Conservation (phyloP, 1,139 yeast genomes). For the Torulaspora globosa region DNA sequence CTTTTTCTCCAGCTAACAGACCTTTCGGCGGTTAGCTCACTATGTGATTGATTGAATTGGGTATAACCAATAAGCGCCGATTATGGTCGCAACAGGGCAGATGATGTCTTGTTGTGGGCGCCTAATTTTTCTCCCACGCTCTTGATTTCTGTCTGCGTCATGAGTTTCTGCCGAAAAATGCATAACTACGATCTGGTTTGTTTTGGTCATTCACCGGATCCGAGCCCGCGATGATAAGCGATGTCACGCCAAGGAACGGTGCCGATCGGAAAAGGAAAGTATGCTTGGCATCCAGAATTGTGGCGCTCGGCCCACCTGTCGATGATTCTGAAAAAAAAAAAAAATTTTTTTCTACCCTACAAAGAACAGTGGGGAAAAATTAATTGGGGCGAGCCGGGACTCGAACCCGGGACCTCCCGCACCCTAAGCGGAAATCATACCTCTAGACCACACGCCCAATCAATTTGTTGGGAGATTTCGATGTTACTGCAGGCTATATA, state of each 20-base stretch:
- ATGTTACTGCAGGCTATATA: too few relatives aligned
- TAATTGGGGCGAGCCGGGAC: conserved; percentile 39
- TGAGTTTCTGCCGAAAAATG: background rate
- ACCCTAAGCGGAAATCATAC: conserved; percentile 41
- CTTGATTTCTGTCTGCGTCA: background rate
- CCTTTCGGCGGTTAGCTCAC: too few relatives aligned
- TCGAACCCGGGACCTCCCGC: conserved; percentile 43
- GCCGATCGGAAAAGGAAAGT: background rate
- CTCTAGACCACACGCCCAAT: conserved; percentile 40
- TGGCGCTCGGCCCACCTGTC: too few relatives aligned
- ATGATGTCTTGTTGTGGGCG: background rate
- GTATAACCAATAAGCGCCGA: too few relatives aligned
- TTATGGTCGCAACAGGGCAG: background rate
- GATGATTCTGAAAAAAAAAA: conserved; percentile 3
- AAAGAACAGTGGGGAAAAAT: conserved; percentile 2
- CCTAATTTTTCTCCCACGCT: background rate
- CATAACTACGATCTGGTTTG: background rate
- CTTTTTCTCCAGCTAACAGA: too few relatives aligned
- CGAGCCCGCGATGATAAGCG: background rate
- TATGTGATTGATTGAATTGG: too few relatives aligned
- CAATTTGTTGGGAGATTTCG: conserved; percentile 2
- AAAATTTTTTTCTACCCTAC: background rate
- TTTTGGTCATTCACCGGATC: background rate
- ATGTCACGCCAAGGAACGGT: background rate
- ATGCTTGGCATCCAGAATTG: too few relatives aligned